phyloP scores from a whole-genome alignment of 2,329 filamentous ascomycete species.

The Mycocentrospora acerina region DNA sequence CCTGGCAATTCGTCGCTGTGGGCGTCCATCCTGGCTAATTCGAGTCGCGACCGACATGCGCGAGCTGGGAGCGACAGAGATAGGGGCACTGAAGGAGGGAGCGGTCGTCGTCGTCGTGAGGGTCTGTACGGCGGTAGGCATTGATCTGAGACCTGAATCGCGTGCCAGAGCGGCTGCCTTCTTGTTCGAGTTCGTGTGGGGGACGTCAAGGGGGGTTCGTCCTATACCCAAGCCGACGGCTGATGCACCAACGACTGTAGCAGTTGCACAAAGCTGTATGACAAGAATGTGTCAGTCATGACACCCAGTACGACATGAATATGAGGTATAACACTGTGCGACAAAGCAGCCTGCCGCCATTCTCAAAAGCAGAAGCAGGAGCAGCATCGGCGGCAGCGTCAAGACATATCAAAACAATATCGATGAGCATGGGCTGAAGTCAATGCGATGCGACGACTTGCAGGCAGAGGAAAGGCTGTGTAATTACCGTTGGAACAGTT shows the following conservation, averaged over 20 bases:
- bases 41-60: slow-evolving; percentile 29
- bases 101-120: slow-evolving; percentile 25
- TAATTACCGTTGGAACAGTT: slow-evolving; percentile 49
- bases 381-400: slow-evolving; percentile 18
- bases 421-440: slow-evolving; percentile 2
- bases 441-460: slow-evolving; percentile 8
- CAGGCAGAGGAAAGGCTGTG: slow-evolving; percentile 19
- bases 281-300: slow-evolving; percentile 41
- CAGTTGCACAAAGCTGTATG: slow-evolving; percentile 62
- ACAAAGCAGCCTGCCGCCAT: slow-evolving; percentile 28
- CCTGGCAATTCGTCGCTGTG: slow-evolving; percentile 33
- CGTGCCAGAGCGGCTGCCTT: slow-evolving; percentile 42
- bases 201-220: slow-evolving; percentile 48
- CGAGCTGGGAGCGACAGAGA: slow-evolving; percentile 23
- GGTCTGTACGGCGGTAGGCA: slow-evolving; percentile 32
- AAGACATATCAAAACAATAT: slow-evolving; percentile 32
- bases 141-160: slow-evolving; percentile 28
- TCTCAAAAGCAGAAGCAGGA: slow-evolving; percentile 22
- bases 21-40: slow-evolving; percentile 32
- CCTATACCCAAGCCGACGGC: slow-evolving; percentile 60
- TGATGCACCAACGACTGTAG: slow-evolving; percentile 61
- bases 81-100: slow-evolving; percentile 27
- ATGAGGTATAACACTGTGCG: slow-evolving; percentile 23
- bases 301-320: slow-evolving; percentile 26
- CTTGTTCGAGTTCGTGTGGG: slow-evolving; percentile 30